A percentile compares a stretch with the other conserved stretches of the same genome.
These are phyloP conservation scores for Gastrolobium villosum DNA, from an alignment of 306 rosid genomes.

Conservation along the genomic window DNA sequence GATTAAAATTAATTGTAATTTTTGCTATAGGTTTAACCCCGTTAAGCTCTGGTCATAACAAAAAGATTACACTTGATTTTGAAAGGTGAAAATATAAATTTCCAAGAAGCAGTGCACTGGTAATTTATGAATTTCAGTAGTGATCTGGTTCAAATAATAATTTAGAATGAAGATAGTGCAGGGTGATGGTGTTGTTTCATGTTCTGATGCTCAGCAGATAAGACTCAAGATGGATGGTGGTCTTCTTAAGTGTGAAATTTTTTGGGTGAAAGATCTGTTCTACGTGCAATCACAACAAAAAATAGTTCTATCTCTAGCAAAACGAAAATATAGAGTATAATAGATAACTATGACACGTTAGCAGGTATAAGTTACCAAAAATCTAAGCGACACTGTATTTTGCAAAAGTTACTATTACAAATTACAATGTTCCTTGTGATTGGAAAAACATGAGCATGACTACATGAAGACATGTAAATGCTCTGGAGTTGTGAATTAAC, in stretches of 20 bases:
- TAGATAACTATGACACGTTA: background rate
- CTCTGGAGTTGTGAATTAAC: background rate
- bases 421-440: background rate
- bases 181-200: background rate
- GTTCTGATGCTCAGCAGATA: background rate
- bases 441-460: conserved; percentile 28
- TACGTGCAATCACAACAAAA: background rate
- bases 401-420: background rate
- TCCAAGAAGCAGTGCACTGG: background rate
- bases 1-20: too few species aligned
- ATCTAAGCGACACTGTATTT: background rate
- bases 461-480: background rate
- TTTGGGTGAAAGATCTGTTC: background rate
- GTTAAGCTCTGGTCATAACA: too few species aligned
- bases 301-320: background rate
- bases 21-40: too few species aligned
- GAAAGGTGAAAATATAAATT: background rate
- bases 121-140: background rate
- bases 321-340: background rate
- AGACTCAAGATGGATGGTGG: background rate
- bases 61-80: too few species aligned
- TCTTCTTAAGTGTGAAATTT: background rate
- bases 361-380: background rate
- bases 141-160: background rate
- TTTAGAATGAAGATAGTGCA: background rate